Evolutionary conservation across 2,329 filamentous ascomycete genomes (phyloP), one percentile per base, ranked within the genome.

Genomic region (Aspergillus bombycis): DNA sequence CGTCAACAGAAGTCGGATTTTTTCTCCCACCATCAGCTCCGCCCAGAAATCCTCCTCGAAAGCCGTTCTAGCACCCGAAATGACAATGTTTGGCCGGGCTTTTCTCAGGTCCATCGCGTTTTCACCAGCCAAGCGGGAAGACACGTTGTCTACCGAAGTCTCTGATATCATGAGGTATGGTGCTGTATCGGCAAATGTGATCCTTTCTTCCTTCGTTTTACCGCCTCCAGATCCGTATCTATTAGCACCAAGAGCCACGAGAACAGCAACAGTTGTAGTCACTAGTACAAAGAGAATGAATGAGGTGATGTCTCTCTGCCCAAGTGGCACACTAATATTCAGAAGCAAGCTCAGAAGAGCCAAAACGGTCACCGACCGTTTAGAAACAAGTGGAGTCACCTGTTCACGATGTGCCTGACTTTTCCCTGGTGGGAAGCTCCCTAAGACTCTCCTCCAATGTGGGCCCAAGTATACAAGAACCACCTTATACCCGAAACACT

Each of bases 41-140:
- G 80, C 85, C 91, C 90, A 93, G 71, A 85, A 92, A 73, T 93
- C 91, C 74, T 93, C 90, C 14, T 89, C 88, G 73, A 86, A 93
- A 1, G 86, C 76, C 28, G 67, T 78, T 11, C 77, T 75, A 5
- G 85, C 83, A 3, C 87, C 88, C 43, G 85, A 84, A 1, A 93
- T 77, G 1, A 93, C 87, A 54, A 93, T 85, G 73, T 92, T 93
- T 0, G 90, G 89, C 41, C 91, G 86, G 75, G 93, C 91, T 70
- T 90, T 90, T 45, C 84, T 84, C 73, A 91, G 86, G 59, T 89
- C 88, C 79, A 91, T 84, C 23, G 79, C 71, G 34, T 83, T 76
- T 14, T 78, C 80, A 0, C 74, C 74, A 0, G 83, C 78, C 7
- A 92, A 76, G 4, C 88, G 83, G 7, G 74, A 74, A 38, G 85